Base-by-base conservation (phyloP, 345 rosid species). In the Gossypium australe region DNA sequence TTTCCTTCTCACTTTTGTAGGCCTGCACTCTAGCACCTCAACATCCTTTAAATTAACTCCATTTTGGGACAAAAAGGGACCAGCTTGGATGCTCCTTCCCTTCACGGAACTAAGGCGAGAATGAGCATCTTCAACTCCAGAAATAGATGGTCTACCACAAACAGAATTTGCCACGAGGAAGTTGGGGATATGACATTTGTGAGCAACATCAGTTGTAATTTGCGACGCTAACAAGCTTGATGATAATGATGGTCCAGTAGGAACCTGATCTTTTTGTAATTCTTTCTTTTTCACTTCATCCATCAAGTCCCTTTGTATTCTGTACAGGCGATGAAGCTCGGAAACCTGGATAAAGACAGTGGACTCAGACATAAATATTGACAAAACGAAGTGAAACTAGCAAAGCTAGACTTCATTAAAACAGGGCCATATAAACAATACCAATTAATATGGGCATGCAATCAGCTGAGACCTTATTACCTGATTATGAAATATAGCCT, bases 401-500 rank as follows among this genome's bases (percentile, higher is more conserved):
- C 78, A 76, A 72, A 67, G 41, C 18, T 22, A 3, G 45, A 66
- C 9, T 44, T 45, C 70, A 76, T 79, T 78, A 14, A 81, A 81
- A 63, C 56, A 51, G 12, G 49, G 49, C 10, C 49, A 45, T 51
- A 16, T 3, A 22, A 58, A 58, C 34, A 58, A 58, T 56, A 20
- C 60, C n/a, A 58, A 22, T 0, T 49, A 48, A 49, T 69, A 25
- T 14, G 34, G 1, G 13, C 22, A 68, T 3, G 51, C 27, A 51
- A 45, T 47, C 18, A 67, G 16, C 68, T 14, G 65, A 71, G 72
- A 52, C 18, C 52, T 62, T 17, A 53, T 49, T 80, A 94, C 98
- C 97, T 94, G 98, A 43, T 86, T 65, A 90, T 85, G 88, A 74
- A 94, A 94, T 27, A 82, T 82, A 27, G 94, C 89, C 78, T 94